Conservation (phyloP, 306 rosid genomes). For the Sesbania bispinosa region DNA sequence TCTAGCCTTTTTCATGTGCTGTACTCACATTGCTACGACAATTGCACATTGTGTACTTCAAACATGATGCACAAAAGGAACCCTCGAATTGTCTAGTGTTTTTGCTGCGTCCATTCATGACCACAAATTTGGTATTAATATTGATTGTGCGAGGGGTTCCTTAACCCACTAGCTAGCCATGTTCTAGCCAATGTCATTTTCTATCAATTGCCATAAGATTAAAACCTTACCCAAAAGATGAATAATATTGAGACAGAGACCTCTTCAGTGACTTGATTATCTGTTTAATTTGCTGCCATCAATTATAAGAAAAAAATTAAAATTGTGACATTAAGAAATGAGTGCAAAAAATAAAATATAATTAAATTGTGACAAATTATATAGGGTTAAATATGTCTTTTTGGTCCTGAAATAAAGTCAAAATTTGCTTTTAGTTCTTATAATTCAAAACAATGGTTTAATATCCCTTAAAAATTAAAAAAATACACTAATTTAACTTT, state of each 20-base stretch:
- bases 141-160: not conserved
- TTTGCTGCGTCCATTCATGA: not conserved
- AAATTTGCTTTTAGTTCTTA: too few species aligned
- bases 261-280: not conserved
- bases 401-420: too few species aligned
- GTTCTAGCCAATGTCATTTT: slow-evolving; percentile 33
- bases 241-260: slow-evolving; percentile 23
- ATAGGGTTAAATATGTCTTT: too few species aligned
- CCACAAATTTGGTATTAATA: slow-evolving; percentile 2
- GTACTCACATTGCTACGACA: slow-evolving; percentile 34
- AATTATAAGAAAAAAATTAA: not conserved
- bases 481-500: too few species aligned
- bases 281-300: not conserved
- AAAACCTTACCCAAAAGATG: not conserved
- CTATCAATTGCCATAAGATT: slow-evolving; percentile 14
- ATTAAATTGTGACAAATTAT: too few species aligned
- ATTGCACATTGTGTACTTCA: slow-evolving; percentile 17
- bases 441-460: too few species aligned
- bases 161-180: slow-evolving; percentile 27
- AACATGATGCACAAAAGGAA: slow-evolving; percentile 1
- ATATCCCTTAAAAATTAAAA: too few species aligned
- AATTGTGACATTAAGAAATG: too few species aligned
- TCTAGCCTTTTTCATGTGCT: slow-evolving; percentile 32
- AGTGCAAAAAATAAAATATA: too few species aligned
- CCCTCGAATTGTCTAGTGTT: slow-evolving; percentile 19